Conservation (phyloP, 2,329 filamentous ascomycete species). For the Paradendryphiella salina region DNA sequence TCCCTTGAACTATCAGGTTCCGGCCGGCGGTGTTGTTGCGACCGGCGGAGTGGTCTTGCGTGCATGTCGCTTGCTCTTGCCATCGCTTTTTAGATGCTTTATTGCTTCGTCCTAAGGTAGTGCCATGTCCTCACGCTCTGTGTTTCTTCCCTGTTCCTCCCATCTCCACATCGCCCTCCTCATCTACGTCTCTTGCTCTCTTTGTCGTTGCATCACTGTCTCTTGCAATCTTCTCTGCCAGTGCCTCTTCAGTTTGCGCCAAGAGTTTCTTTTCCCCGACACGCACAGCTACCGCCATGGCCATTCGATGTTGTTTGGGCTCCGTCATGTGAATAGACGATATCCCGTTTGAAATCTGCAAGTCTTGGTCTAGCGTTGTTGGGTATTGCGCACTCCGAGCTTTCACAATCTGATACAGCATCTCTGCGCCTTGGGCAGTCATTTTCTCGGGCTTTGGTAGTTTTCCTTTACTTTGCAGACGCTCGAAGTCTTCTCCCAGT, state of each 20-base stretch:
- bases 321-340: slow-evolving; percentile 11
- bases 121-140: slow-evolving; percentile 20
- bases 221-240: slow-evolving; percentile 38
- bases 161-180: slow-evolving; percentile 35
- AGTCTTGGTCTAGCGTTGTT: slow-evolving; percentile 59
- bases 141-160: slow-evolving; percentile 35
- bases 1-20: not conserved
- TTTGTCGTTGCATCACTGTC: slow-evolving; percentile 27
- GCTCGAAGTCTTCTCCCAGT: slow-evolving; percentile 47
- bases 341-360: slow-evolving; percentile 51
- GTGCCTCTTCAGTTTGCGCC: slow-evolving; percentile 53
- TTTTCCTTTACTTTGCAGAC: slow-evolving; percentile 49
- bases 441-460: slow-evolving; percentile 50
- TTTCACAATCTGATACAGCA: slow-evolving; percentile 49
- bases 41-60: not conserved
- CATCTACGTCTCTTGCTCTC: slow-evolving; percentile 31
- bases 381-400: slow-evolving; percentile 54
- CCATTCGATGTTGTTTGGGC: slow-evolving; percentile 35
- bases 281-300: slow-evolving; percentile 69
- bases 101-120: not conserved
- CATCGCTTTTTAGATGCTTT: not conserved
- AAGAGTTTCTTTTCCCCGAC: slow-evolving; percentile 73
- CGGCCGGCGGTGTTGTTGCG: not conserved
- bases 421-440: slow-evolving; percentile 44
- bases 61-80: not conserved